Conservation (phyloP, 495 filamentous ascomycete species). For the Neurospora sp. region DNA sequence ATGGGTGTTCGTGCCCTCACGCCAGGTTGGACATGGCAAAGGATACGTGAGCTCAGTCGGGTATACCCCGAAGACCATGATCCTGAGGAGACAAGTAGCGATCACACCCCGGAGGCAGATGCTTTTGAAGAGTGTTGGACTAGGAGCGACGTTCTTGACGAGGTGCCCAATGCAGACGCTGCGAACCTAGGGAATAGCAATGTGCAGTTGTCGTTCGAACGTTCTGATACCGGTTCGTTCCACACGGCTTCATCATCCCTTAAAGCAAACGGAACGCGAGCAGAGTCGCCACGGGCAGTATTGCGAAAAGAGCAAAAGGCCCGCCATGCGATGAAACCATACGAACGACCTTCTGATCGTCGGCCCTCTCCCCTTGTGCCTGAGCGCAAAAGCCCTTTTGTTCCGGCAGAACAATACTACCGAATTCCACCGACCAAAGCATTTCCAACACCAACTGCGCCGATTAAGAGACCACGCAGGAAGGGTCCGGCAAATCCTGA, state of each 20-base stretch:
- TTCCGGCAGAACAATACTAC: not conserved
- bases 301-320: constrained; percentile 29
- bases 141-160: constrained; percentile 45
- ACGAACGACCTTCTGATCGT: constrained; percentile 19
- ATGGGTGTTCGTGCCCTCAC: constrained; percentile 36
- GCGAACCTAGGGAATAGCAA: constrained; percentile 28
- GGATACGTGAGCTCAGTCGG: constrained; percentile 46
- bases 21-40: constrained; percentile 50
- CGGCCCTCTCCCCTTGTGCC: constrained; percentile 26
- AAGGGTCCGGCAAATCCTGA: not conserved
- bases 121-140: constrained; percentile 45
- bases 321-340: not conserved
- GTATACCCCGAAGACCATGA: constrained; percentile 32
- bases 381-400: constrained; percentile 13
- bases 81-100: constrained; percentile 11
- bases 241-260: constrained; percentile 3
- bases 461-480: not conserved
- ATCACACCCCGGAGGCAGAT: constrained; percentile 44
- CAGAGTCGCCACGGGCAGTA: constrained; percentile 20
- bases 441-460: not conserved
- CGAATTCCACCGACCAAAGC: not conserved
- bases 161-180: constrained; percentile 21
- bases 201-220: constrained; percentile 22
- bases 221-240: constrained; percentile 15
- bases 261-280: constrained; percentile 15